Evolutionary conservation across 129 eudicot genomes (phyloP), one percentile per base, ranked within the genome.

Genomic region (Ambrosia trifida): DNA sequence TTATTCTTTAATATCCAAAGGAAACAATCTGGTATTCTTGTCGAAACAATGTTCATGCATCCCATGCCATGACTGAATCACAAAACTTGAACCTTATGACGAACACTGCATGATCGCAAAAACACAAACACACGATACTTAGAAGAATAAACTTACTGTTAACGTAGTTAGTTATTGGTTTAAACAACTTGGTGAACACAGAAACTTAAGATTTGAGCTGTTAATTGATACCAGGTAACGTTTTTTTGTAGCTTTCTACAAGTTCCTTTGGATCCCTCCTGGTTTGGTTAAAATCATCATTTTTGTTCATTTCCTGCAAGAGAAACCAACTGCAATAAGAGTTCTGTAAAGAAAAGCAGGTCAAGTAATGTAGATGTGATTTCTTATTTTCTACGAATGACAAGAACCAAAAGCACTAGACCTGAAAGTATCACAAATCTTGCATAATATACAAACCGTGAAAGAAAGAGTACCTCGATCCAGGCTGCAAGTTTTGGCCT

Each of bases 401-500:
- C 16, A 20, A 19, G 18, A 58, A 41, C 50, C 68, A 32, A 41
- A 53, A 66, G 17, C 69, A 44, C 66, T 41, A 40, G 6, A 24
- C 24, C 44, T 16, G 32, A 67, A 53, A 32, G 69, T 41, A 30
- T 43, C 72, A 36, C 24, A 64, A 41, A 14, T 56, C 20, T 35
- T 14, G 41, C 49, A n/a, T n/a, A n/a, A 8, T 7, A 3, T 45
- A 64, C 66, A 64, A 45, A 33, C 16, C 8, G 14, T 24, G 49
- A 49, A 43, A 43, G 52, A 20, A 64, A 70, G 45, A n/a, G 67
- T 75, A 91, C 98, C 96, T 91, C 65, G 70, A 92, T 76, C 98
- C 96, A 92, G 20, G 69, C 69, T 70, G 89, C 89, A 51, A 89
- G 81, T 78, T 83, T 92, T 57, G 95, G 88, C 81, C 95, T 87